Base-by-base conservation (phyloP, 371 early-diverging fungal genomes). In the Mucor lusitanicus region DNA sequence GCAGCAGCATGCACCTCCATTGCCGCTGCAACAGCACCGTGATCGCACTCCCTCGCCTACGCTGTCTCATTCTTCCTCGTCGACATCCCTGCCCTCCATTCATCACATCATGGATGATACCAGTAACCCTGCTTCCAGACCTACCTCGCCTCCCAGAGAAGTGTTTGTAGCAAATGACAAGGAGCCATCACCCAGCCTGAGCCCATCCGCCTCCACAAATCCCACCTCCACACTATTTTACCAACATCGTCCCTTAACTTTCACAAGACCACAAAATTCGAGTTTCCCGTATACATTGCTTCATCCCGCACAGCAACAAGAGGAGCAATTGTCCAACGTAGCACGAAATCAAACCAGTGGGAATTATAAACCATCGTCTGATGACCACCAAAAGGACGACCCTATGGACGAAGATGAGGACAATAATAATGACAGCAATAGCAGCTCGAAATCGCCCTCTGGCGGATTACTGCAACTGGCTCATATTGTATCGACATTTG, bases 401-500 rank as follows among this genome's bases (percentile, higher is more conserved):
- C 60, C 60, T 17, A 60, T 60, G 50, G 62, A 62, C 17, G 62
- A 62, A 33, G 32, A 58, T 19, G 33, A 25, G 12, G 61, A 68
- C 28, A 58, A 19, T 15, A 27, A 53, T 27, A 53, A 53, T 27
- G 53, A 15, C 53, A 53, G 53, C 25, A 53, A 53, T 53, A 27
- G 13, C 23, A 53, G 53, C 23, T 23, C 53, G 0, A 65, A 61
- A 39, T 37, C 46, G 8, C 33, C 72, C 37, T 67, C 67, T 23
- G 61, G 68, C 23, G 64, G 69, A 19, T 64, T 79, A 32, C 66
- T 76, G 12, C 72, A 78, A 37, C 63, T 79, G 55, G 78, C 80
- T 21, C 79, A 82, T 63, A 72, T 77, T 46, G 80, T 82, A 13
- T 79, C 78, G 54, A 78, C 80, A 15, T 82, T 82, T 75, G 82